Conservation (phyloP, 2,329 filamentous ascomycete species). For the Colletotrichum zoysiae region DNA sequence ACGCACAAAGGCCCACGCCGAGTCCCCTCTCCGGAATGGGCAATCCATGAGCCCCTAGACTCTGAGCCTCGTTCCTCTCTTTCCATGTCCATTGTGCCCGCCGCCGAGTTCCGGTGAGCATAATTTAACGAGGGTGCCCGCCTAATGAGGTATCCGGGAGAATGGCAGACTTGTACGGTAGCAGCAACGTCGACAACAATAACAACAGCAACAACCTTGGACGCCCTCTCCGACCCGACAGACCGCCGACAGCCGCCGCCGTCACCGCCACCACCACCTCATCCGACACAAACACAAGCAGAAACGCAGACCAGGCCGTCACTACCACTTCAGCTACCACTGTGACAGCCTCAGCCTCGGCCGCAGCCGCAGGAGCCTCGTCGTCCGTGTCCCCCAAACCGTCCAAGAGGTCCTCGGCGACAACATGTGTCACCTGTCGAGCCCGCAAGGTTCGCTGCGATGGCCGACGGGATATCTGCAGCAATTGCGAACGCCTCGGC, state of each 20-base stretch:
- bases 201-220: conserved; percentile 37
- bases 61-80: conserved; percentile 31
- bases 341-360: conserved; percentile 36
- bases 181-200: conserved; percentile 27
- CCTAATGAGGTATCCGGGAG: conserved; percentile 24
- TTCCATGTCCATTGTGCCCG: conserved; percentile 32
- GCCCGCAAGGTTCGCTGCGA: conserved; percentile 71
- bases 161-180: conserved; percentile 38
- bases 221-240: conserved; percentile 39
- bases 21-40: conserved; percentile 37
- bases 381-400: conserved; percentile 42
- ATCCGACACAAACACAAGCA: conserved; percentile 5
- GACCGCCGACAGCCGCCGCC: conserved; percentile 38
- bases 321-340: conserved; percentile 14
- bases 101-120: conserved; percentile 38
- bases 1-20: conserved; percentile 35
- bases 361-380: conserved; percentile 24
- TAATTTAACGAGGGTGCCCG: conserved; percentile 16
- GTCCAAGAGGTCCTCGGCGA: conserved; percentile 58
- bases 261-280: conserved; percentile 15
- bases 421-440: conserved; percentile 67
- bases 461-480: conserved; percentile 64
- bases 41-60: conserved; percentile 36
- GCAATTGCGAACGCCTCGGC: conserved; percentile 70
- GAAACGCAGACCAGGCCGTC: conserved; percentile 17